A percentile compares a stretch with the other conserved stretches of the same genome.
Conservation (phyloP, 2,329 filamentous ascomycete genomes). For the Parascedosporium putredinis region DNA sequence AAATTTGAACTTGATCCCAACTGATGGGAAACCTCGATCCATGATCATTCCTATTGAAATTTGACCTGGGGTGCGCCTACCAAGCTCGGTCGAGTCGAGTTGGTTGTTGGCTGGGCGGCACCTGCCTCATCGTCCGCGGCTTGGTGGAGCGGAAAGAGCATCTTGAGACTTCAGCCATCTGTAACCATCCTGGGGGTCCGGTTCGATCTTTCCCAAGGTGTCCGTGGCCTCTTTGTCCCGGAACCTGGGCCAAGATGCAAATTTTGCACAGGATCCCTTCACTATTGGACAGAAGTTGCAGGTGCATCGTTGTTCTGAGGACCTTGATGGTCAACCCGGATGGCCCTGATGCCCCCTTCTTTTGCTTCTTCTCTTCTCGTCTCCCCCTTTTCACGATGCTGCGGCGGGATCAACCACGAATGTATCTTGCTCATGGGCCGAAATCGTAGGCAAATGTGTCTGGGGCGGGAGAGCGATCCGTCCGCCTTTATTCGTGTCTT, state of each 20-base stretch:
- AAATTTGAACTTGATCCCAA: no score
- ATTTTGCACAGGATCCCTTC: not conserved
- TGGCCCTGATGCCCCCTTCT: constrained; percentile 1
- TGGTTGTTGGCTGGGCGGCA: no score
- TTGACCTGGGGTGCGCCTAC: no score
- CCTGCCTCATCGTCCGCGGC: no score
- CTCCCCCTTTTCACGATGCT: not conserved
- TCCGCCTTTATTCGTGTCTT: not conserved
- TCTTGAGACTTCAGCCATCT: no score
- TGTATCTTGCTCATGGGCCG: not conserved
- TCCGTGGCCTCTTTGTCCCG: not conserved
- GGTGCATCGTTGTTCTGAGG: not conserved
- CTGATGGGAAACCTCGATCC: no score
- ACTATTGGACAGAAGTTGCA: constrained; percentile 3
- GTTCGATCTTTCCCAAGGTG: not conserved
- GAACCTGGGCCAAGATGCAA: not conserved
- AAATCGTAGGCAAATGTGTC: not conserved
- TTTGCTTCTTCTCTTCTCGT: not conserved
- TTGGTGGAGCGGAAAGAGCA: no score
- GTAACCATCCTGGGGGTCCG: not conserved
- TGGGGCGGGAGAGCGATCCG: not conserved
- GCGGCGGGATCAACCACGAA: not conserved
- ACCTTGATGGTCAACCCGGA: constrained; percentile 6
- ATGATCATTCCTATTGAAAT: no score
- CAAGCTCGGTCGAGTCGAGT: no score